phyloP scores from a whole-genome alignment of 768 basidiomycete genomes.

The Pholiota molesta region DNA sequence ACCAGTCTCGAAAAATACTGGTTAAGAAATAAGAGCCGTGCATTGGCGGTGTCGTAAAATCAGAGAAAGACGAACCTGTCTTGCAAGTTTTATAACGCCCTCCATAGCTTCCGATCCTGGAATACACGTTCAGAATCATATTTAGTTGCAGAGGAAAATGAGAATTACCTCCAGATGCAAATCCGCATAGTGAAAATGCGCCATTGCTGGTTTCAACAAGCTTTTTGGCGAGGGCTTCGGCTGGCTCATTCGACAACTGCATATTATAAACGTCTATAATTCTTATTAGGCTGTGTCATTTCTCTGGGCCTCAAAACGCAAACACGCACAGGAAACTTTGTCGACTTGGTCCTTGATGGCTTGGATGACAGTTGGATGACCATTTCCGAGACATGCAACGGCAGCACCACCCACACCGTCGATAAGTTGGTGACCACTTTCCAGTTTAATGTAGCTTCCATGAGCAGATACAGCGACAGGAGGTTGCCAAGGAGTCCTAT shows the following conservation, averaged over 20 bases:
- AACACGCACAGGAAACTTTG: constrained; percentile 68
- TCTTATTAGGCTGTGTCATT: neutral
- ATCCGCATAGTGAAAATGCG: constrained; percentile 72
- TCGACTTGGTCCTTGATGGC: constrained; percentile 83
- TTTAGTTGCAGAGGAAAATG: neutral
- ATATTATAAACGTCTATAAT: constrained; percentile 81
- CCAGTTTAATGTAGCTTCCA: constrained; percentile 73
- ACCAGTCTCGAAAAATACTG: constrained; percentile 74
- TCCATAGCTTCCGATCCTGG: constrained; percentile 91
- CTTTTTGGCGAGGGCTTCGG: constrained; percentile 74
- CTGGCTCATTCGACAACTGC: constrained; percentile 80
- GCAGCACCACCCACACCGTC: constrained; percentile 89
- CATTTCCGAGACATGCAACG: constrained; percentile 77
- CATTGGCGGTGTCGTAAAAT: neutral
- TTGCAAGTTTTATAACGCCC: constrained; percentile 77
- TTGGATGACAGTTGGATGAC: constrained; percentile 69
- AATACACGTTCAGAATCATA: neutral
- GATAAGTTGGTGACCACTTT: constrained; percentile 68
- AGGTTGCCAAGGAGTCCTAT: constrained; percentile 74
- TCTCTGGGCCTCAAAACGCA: neutral
- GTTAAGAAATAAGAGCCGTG: neutral
- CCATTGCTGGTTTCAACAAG: constrained; percentile 70
- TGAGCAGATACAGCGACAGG: constrained; percentile 67
- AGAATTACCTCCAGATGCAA: constrained; percentile 71
- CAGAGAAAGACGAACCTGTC: constrained; percentile 54